Percentiles rank a stretch among this genome's conserved stretches.
Conservation (phyloP, 371 early-diverging fungal genomes). For the Mucor irregularis region DNA sequence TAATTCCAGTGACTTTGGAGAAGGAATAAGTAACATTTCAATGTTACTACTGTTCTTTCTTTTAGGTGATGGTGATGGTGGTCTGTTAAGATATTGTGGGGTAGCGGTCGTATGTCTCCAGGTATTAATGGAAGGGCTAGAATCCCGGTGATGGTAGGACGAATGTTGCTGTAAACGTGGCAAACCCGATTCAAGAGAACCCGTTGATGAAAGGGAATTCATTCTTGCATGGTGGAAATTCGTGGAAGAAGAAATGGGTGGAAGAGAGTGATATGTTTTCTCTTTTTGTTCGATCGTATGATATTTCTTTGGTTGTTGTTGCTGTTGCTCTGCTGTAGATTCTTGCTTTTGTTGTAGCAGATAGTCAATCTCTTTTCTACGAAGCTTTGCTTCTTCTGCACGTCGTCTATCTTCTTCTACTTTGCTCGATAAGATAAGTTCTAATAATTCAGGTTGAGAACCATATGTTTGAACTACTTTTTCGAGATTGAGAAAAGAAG, state of each 20-base stretch:
- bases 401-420: conserved; percentile 56
- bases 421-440: conserved; percentile 53
- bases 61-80: neutral
- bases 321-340: too few relatives aligned
- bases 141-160: neutral
- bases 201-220: neutral
- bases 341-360: conserved; percentile 16
- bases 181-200: conserved; percentile 5
- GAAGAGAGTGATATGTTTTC: conserved; percentile 1
- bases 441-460: conserved; percentile 51
- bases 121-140: neutral
- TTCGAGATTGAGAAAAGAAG: conserved; percentile 34
- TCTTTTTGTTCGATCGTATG: neutral
- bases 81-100: neutral
- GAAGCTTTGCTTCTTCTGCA: conserved; percentile 56
- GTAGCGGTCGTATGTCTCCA: neutral
- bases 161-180: conserved; percentile 3
- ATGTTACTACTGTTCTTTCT: conserved; percentile 17
- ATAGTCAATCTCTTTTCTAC: conserved; percentile 48
- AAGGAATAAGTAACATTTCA: conserved; percentile 19
- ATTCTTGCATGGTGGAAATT: neutral
- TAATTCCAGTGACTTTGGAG: conserved; percentile 1
- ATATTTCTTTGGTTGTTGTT: neutral
- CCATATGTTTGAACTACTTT: conserved; percentile 44
- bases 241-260: neutral